Evolutionary conservation across 495 filamentous ascomycete species (phyloP), one percentile per base, ranked within the genome.

Genomic region (Letharia columbiana): DNA sequence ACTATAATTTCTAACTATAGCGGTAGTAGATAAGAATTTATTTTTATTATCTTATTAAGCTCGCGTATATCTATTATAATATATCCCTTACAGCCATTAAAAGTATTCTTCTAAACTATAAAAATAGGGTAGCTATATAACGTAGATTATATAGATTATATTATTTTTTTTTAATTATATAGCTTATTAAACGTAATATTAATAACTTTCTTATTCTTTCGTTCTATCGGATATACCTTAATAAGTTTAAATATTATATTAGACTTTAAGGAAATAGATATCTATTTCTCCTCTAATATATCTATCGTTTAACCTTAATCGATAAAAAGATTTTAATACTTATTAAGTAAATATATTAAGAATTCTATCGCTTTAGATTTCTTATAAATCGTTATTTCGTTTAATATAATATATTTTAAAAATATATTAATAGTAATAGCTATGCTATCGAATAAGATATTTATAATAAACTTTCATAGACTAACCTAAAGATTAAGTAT

Each of bases 161-260:
- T 41, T 45, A 70, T 54, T 31, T 65, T 63, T 35, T 39, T 31
- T 63, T 67, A 60, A 39, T 67, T 37, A 56, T 71, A 60, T 44
- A 71, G 13, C 40, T 68, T 61, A 54, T 69, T 44, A 62, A 67
- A 67, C 6, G 31, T 63, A 60, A 64, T 42, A 62, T 70, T 47
- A 41, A 70, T 61, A 13, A 71, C 15, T 45, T 70, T 61, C 9
- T 56, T 40, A 33, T 68, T 33, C 7, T 66, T 57, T 10, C 23
- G 3, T 52, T n/a, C 9, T 62, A 67, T 56, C 4, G 4, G 23
- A 28, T 54, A 67, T 37, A 63, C 40, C 28, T 39, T 54, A 40
- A 2, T 9, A 33, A 3, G 3, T 37, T 47, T 62, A 67, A 59
- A 33, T 18, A 35, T n/a, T 57, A 20, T 12, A 56, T 49, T 11